Percentiles rank a stretch among this genome's conserved stretches.
Conservation (phyloP, 2,329 filamentous ascomycete genomes). For the Monilinia vaccinii-corymbosi region DNA sequence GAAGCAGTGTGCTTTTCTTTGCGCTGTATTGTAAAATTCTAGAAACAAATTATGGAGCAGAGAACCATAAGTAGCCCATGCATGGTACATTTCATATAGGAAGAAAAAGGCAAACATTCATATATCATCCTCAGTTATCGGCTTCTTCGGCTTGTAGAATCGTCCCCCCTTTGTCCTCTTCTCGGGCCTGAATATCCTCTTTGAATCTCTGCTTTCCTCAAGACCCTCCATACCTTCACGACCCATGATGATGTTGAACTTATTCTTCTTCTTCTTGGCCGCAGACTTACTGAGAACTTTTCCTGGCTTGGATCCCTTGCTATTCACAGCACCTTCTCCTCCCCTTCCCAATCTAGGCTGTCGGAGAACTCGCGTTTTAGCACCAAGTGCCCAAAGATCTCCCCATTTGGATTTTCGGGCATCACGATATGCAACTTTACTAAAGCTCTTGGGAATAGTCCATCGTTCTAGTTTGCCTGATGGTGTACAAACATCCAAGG, state of each 20-base stretch:
- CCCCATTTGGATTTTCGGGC: constrained; percentile 88
- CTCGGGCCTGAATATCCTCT: constrained; percentile 19
- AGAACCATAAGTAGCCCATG: neutral
- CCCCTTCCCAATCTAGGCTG: constrained; percentile 49
- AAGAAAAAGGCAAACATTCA: neutral
- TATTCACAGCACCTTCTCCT: constrained; percentile 10
- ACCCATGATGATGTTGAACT: constrained; percentile 32
- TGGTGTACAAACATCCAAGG: constrained; percentile 84
- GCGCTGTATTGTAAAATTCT: neutral
- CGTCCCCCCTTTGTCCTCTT: constrained; percentile 31
- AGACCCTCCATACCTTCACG: constrained; percentile 25
- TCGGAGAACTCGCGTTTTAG: constrained; percentile 68
- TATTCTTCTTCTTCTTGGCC: constrained; percentile 36
- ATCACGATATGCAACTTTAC: constrained; percentile 77
- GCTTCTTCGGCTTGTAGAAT: constrained; percentile 30
- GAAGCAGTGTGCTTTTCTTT: neutral
- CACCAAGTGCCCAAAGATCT: constrained; percentile 89
- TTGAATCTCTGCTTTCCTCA: constrained; percentile 20
- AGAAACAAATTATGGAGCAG: constrained; percentile 1
- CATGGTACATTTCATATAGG: neutral
- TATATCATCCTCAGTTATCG: constrained; percentile 26
- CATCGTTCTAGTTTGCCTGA: constrained; percentile 81
- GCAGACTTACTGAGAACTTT: constrained; percentile 24
- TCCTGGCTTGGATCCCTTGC: constrained; percentile 31
- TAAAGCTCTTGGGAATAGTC: constrained; percentile 78